Conservation (phyloP, 78 protist species). For the Creolimax fragrantissima region DNA sequence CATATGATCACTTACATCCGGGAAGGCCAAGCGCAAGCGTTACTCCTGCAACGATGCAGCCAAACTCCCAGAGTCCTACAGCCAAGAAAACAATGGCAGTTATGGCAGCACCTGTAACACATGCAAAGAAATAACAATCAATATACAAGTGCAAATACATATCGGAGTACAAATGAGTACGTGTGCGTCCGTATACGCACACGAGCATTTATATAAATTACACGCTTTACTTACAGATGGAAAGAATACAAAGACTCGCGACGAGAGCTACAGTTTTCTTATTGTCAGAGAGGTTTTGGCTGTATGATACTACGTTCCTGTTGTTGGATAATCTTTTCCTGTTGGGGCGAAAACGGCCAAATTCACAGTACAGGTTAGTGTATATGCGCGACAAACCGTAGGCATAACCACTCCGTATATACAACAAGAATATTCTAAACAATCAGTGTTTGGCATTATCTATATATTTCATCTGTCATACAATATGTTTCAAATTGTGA, state of each 20-base stretch:
- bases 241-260: neutral
- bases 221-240: neutral
- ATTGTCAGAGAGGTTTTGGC: neutral
- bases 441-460: too few species aligned
- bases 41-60: neutral
- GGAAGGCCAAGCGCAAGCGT: neutral
- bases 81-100: neutral
- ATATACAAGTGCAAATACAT: too few species aligned
- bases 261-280: neutral
- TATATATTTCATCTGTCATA: too few species aligned
- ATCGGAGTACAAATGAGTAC: too few species aligned
- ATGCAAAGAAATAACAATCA: neutral
- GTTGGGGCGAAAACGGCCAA: too few species aligned
- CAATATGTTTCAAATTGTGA: too few species aligned
- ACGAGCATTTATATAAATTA: too few species aligned
- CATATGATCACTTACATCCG: too few species aligned
- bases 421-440: neutral
- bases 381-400: too few species aligned
- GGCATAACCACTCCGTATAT: neutral
- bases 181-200: neutral
- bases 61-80: neutral
- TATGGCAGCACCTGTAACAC: neutral
- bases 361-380: too few species aligned
- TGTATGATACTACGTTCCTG: neutral
- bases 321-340: neutral